Percentiles rank a stretch among this genome's conserved stretches.
phyloP scores from a whole-genome alignment of 805 yeast species.

The Wickerhamiella alocasiicola region DNA sequence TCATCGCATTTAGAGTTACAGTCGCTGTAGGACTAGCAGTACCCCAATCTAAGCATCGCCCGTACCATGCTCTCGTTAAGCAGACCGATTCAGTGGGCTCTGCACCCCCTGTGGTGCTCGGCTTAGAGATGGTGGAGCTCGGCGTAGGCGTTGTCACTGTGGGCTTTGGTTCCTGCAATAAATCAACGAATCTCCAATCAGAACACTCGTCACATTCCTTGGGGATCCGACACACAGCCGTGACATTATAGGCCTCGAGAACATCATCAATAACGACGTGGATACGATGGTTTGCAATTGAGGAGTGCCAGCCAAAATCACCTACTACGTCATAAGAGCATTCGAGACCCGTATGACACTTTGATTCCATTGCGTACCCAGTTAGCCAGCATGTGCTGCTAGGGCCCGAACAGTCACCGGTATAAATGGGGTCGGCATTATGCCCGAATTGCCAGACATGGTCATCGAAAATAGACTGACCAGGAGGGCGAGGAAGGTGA shows the following conservation, averaged over 20 bases:
- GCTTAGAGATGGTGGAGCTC: conserved; percentile 14
- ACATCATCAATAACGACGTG: conserved; percentile 82
- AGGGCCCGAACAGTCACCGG: conserved; percentile 96
- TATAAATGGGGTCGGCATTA: conserved; percentile 90
- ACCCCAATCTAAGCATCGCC: conserved; percentile 20
- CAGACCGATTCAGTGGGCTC: conserved; percentile 13
- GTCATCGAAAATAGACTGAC: conserved; percentile 62
- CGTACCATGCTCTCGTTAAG: conserved; percentile 19
- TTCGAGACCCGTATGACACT: conserved; percentile 79
- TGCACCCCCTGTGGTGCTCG: conserved; percentile 10
- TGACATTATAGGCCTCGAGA: conserved; percentile 54
- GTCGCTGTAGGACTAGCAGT: no score
- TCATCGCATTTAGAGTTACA: no score
- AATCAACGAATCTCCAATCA: conserved; percentile 63
- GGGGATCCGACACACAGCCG: conserved; percentile 61
- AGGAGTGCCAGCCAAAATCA: conserved; percentile 86
- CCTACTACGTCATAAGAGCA: conserved; percentile 83
- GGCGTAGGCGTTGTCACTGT: conserved; percentile 15
- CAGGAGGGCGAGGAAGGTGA: conserved; percentile 90
- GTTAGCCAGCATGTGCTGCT: conserved; percentile 78
- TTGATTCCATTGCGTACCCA: conserved; percentile 95
- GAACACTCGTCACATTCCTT: conserved; percentile 76
- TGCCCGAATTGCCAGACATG: conserved; percentile 93
- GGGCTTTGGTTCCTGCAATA: conserved; percentile 14
- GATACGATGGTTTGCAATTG: conserved; percentile 75